Base-by-base conservation (phyloP, 2,329 filamentous ascomycete genomes). In the Delphinella strobiligena region DNA sequence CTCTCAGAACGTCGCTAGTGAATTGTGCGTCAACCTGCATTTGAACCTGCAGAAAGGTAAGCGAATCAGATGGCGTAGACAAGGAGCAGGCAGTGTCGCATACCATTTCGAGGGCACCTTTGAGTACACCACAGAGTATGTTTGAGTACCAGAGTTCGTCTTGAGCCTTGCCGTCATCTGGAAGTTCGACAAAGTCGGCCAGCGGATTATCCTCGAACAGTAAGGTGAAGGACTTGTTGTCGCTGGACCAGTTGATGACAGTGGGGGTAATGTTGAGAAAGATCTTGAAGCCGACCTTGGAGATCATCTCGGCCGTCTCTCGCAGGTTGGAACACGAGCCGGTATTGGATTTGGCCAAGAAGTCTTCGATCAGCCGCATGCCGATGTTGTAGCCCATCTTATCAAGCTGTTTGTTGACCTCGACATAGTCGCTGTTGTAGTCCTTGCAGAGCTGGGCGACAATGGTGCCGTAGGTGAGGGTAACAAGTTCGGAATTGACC, bases 341-440 rank as follows among this genome's bases (percentile, higher is more conserved):
- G 2, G 83, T 86, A 52, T 86, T 89, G 4, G 87, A 91, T 62
- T 95, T 96, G 53, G 91, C 91, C 14, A 98, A 77, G 55, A 95
- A 98, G 63, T 98, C 91, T 54, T 98, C 91, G 51, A 98, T 95
- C 49, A 98, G 66, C 29, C 91, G 83, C 55, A 96, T 71, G 19
- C 91, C 91, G 48, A 98, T 98, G 55, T 96, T 96, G 67, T 96
- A 95, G 40, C 91, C 91, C 91, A 98, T 98, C 66, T 89, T 93
- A 59, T 98, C 91, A 33, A 98, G 74, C 61, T 98, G 91, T 61
- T 89, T 87, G 67, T 98, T 98, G 58, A 98, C 89, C 60, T 96
- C 87, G 37, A 76, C 70, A 59, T 98, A 98, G 64, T 96, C 86
- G 53, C 77, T 80, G 52, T 95, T 87, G 59, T 89, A 94, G 67